Evolutionary conservation across 352 stramenopile genomes (phyloP).

Genomic region (Pythium apleroticum): DNA sequence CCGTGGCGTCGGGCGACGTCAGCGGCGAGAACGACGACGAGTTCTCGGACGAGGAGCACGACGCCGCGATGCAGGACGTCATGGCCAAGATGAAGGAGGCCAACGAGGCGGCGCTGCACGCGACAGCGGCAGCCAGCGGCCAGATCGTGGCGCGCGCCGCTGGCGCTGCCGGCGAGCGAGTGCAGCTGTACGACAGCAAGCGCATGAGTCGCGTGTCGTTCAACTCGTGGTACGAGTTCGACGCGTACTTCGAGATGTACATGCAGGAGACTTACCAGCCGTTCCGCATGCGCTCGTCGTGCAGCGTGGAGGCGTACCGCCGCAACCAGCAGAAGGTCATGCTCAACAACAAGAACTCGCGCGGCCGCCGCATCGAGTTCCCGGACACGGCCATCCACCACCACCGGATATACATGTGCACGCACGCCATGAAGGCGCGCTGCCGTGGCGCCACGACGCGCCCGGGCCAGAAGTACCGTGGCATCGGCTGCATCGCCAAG

Average conservation of each 20-base stretch:
- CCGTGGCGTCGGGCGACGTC: constrained; percentile 28
- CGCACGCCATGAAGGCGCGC: constrained; percentile 83
- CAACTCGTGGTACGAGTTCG: constrained; percentile 87
- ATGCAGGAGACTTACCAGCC: constrained; percentile 88
- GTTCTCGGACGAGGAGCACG: constrained; percentile 53
- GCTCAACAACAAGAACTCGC: constrained; percentile 87
- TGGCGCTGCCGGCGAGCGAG: constrained; percentile 26
- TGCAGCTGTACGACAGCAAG: constrained; percentile 77
- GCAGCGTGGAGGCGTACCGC: constrained; percentile 78
- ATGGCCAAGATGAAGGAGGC: constrained; percentile 63
- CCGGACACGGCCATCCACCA: constrained; percentile 80
- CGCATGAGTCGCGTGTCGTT: constrained; percentile 84
- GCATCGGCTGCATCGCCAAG: constrained; percentile 84
- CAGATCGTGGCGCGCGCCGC: constrained; percentile 21
- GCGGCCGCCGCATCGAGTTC: constrained; percentile 76
- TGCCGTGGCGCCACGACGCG: constrained; percentile 75
- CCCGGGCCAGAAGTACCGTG: constrained; percentile 78
- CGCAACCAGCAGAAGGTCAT: constrained; percentile 88
- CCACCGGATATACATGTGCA: constrained; percentile 90
- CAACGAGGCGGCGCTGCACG: constrained; percentile 27
- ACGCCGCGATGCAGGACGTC: constrained; percentile 48
- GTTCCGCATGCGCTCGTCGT: constrained; percentile 85
- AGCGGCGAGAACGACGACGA: constrained; percentile 36
- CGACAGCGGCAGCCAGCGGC: constrained; percentile 27
- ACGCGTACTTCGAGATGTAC: constrained; percentile 87